A percentile compares a stretch with the other conserved stretches of the same genome.
Evolutionary conservation across 2,329 filamentous ascomycete species (phyloP).

Genomic region (Trichothecium sympodiale): DNA sequence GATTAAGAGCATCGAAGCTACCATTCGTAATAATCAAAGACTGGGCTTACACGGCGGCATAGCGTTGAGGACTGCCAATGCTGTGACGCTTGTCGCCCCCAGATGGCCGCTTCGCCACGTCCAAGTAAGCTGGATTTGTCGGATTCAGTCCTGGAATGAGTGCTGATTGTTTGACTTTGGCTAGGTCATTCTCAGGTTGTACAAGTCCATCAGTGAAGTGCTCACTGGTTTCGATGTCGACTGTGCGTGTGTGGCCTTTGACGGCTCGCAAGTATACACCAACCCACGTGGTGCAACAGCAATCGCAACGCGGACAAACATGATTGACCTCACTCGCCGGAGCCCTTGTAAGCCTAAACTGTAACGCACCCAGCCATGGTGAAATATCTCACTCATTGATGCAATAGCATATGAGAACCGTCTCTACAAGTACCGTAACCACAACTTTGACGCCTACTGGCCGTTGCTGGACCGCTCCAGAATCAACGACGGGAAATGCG

Average conservation of each 20-base stretch:
- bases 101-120: slow-evolving; percentile 65
- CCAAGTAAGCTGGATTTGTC: too few species aligned
- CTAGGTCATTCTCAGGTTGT: slow-evolving; percentile 65
- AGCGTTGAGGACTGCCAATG: slow-evolving; percentile 60
- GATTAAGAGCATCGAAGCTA: slow-evolving; percentile 61
- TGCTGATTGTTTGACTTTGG: too few species aligned
- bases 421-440: slow-evolving; percentile 64
- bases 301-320: slow-evolving; percentile 65
- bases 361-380: too few species aligned
- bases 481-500: slow-evolving; percentile 34
- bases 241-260: slow-evolving; percentile 69
- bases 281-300: slow-evolving; percentile 61
- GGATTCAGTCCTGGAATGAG: too few species aligned
- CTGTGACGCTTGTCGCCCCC: slow-evolving; percentile 61
- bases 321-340: slow-evolving; percentile 59
- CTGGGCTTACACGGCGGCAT: slow-evolving; percentile 1
- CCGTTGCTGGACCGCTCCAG: slow-evolving; percentile 55
- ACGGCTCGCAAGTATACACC: slow-evolving; percentile 64
- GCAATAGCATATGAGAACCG: slow-evolving; percentile 58
- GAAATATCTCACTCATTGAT: too few species aligned
- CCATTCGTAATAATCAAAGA: slow-evolving; percentile 62
- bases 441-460: slow-evolving; percentile 69
- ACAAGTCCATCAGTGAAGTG: slow-evolving; percentile 74
- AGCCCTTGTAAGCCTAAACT: slow-evolving; percentile 51
- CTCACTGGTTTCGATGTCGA: slow-evolving; percentile 84